Evolutionary conservation across 352 stramenopile genomes (phyloP).

Genomic region (Phytophthora agathidicida): DNA sequence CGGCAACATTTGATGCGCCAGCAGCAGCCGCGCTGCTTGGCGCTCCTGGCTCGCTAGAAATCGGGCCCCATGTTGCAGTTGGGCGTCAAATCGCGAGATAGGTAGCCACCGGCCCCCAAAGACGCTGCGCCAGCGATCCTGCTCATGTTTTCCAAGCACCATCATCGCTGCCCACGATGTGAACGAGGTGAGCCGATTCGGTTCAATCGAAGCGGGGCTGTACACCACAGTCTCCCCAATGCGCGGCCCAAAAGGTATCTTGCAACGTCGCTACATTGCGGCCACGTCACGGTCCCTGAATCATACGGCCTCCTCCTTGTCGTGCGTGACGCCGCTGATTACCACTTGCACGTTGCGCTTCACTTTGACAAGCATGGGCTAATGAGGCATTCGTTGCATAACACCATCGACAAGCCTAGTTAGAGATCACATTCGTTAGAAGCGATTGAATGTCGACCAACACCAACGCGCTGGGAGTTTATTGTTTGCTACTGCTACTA

Average conservation of each 20-base stretch:
- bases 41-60: conserved; percentile 13
- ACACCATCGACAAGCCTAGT: conserved; percentile 16
- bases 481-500: no score
- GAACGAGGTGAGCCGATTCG: background rate
- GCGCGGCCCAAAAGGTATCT: no score
- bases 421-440: no score
- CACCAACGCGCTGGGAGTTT: no score
- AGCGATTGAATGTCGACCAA: no score
- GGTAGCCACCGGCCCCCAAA: conserved; percentile 31
- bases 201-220: background rate
- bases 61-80: conserved; percentile 28
- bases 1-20: no score
- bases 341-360: no score
- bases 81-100: conserved; percentile 27
- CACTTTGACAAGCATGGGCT: no score
- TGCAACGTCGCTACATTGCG: conserved; percentile 9
- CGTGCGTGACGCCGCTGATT: no score
- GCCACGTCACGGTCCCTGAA: background rate
- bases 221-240: conserved; percentile 21
- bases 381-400: background rate
- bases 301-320: no score
- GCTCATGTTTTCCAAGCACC: conserved; percentile 22
- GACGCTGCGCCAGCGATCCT: conserved; percentile 16
- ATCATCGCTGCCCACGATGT: background rate
- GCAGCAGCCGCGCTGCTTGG: conserved; percentile 13